Evolutionary conservation across 495 filamentous ascomycete species (phyloP), one percentile per base, ranked within the genome.

Genomic region (Aspergillus haitiensis): DNA sequence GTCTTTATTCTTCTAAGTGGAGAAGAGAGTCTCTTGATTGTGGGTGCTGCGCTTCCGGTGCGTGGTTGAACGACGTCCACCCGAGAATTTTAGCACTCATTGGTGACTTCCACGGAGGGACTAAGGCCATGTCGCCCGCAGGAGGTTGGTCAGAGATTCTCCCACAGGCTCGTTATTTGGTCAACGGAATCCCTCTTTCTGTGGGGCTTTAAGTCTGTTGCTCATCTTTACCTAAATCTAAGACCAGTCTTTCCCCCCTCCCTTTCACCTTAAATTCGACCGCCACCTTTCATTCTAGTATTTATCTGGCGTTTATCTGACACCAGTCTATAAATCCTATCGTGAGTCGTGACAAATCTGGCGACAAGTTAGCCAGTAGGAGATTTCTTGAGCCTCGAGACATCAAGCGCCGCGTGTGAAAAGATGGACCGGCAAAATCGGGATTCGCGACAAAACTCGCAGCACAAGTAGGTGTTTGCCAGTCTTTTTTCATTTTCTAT

Each of bases 341-440:
- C 21, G 15, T 31, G 8, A 34, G 8, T 34, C 48, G 8, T 13
- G 11, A 12, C 11, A 27, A 27, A 32, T 34, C 34, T n/a, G 48
- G 34, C 12, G 13, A 33, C 3, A 34, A 31, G 6, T 34, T 12
- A 51, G 21, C 48, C 13, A 51, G 48, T 51, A 34, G 27, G 52
- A 32, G 31, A 44, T 52, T 39, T 27, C 0, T 18, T 42, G 11
- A 10, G n/a, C 32, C 9, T 36, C 3, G 7, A 46, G 18, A 6
- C 33, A 34, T 10, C 35, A 32, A 13, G 31, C 49, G 44, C 27
- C 16, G 15, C 27, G 44, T 40, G 15, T 21, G 3, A 6, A 31
- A 54, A 31, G 15, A 54, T 59, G 57, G 57, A 59, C 49, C 48
- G 32, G 36, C 27, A 33, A 34, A 11, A 46, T n/a, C 21, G 39